Evolutionary conservation across 768 basidiomycete species (phyloP).

Genomic region (Trametes maxima): DNA sequence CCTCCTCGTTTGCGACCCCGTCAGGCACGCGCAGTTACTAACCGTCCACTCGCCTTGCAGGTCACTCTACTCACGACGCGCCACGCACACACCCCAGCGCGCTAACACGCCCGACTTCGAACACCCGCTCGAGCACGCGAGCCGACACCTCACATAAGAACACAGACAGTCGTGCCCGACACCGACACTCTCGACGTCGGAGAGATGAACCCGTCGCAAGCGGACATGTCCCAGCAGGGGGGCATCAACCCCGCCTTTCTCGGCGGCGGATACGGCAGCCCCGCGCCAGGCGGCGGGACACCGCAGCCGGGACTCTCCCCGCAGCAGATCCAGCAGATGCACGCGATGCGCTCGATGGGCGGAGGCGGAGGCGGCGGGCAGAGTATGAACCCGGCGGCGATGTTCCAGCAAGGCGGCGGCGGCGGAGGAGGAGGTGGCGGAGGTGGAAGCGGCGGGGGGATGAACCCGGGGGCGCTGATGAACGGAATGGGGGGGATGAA

Average conservation of each 20-base stretch:
- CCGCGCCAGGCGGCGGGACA: background rate
- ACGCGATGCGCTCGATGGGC: slow-evolving; percentile 22
- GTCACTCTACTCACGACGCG: too few species aligned
- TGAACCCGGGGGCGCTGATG: slow-evolving; percentile 31
- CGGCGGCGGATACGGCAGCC: slow-evolving; percentile 13
- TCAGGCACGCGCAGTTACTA: too few species aligned
- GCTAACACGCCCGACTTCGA: too few species aligned
- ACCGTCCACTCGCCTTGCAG: too few species aligned
- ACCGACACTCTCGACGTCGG: background rate
- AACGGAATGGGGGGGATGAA: slow-evolving; percentile 21
- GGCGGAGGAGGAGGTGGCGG: slow-evolving; percentile 5
- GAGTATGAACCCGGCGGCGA: slow-evolving; percentile 16
- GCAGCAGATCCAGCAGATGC: slow-evolving; percentile 26
- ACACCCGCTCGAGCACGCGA: too few species aligned
- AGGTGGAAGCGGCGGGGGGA: slow-evolving; percentile 15
- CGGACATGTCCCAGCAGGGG: slow-evolving; percentile 17
- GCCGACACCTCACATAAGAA: too few species aligned
- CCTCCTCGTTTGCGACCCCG: too few species aligned
- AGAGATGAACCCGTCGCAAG: slow-evolving; percentile 18
- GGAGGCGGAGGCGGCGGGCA: slow-evolving; percentile 17
- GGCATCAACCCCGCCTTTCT: slow-evolving; percentile 28
- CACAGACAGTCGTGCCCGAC: too few species aligned
- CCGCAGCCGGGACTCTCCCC: slow-evolving; percentile 12
- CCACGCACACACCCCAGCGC: too few species aligned
- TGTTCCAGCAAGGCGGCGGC: slow-evolving; percentile 20